Conservation (phyloP, 106 monocot species). For the Cymbidium sinense region DNA sequence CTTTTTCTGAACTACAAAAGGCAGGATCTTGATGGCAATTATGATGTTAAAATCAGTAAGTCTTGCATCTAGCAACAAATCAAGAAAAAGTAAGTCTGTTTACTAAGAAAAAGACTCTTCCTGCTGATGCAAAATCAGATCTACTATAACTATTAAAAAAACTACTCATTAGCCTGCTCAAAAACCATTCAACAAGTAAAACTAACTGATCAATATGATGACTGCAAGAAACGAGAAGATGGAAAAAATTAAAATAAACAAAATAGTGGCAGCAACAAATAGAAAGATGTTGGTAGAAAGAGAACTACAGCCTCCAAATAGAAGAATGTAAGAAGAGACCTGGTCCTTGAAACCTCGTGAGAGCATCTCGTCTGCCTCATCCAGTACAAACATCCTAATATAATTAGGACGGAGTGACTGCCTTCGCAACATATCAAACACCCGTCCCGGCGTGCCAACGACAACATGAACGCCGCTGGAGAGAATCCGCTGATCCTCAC, state of each 20-base stretch:
- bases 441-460: conserved; percentile 31
- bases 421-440: conserved; percentile 22
- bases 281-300: neutral
- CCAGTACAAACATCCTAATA: conserved; percentile 24
- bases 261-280: neutral
- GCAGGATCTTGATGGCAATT: neutral
- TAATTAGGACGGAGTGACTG: conserved; percentile 21
- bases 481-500: conserved; percentile 27
- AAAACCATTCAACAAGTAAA: too few species aligned
- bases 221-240: neutral
- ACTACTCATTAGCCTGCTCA: too few species aligned
- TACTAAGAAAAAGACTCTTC: too few species aligned
- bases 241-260: neutral
- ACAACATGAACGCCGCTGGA: conserved; percentile 28
- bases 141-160: too few species aligned
- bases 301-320: neutral
- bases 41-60: neutral
- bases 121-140: too few species aligned
- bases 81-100: too few species aligned
- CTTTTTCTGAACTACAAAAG: too few species aligned
- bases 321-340: conserved; percentile 8
- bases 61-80: neutral
- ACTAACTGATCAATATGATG: neutral
- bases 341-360: conserved; percentile 41
- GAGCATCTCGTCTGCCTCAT: conserved; percentile 37